Evolutionary conservation across 345 rosid genomes (phyloP).

Genomic region (Luvunga scandens): DNA sequence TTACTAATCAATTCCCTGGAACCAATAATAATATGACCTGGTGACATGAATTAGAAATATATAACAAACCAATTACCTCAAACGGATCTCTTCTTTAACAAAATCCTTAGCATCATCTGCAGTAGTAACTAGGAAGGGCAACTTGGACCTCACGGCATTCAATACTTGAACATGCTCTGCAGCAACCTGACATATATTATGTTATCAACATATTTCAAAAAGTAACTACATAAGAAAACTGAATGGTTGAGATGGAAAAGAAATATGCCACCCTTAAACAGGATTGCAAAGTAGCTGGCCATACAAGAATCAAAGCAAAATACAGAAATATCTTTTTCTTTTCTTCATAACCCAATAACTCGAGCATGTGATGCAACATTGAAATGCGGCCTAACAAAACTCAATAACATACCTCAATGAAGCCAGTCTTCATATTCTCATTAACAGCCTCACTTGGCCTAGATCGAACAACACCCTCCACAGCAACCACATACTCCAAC

Average conservation of each 20-base stretch:
- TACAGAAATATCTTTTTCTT: too few species aligned
- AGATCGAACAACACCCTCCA: conserved; percentile 71
- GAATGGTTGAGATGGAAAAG: too few species aligned
- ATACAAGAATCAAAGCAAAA: too few species aligned
- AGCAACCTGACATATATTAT: not conserved
- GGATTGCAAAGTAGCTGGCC: too few species aligned
- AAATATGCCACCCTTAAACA: too few species aligned
- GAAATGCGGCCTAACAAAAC: not conserved
- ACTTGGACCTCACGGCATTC: conserved; percentile 77
- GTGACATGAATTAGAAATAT: not conserved
- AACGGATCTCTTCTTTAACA: conserved; percentile 77
- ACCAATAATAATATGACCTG: not conserved
- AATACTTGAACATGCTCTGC: conserved; percentile 17
- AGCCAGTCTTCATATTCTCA: conserved; percentile 83
- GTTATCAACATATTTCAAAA: not conserved
- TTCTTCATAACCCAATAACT: too few species aligned
- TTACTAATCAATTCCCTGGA: not conserved
- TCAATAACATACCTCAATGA: conserved; percentile 52
- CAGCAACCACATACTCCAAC: conserved; percentile 75
- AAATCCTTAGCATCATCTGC: conserved; percentile 76
- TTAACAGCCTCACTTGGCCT: conserved; percentile 79
- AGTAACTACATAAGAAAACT: not conserved
- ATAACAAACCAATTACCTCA: conserved; percentile 54
- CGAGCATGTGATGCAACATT: conserved; percentile 11
- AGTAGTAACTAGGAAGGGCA: conserved; percentile 82